Evolutionary conservation across 257 asterid genomes (phyloP).

Genomic region (Petunia axillaris): DNA sequence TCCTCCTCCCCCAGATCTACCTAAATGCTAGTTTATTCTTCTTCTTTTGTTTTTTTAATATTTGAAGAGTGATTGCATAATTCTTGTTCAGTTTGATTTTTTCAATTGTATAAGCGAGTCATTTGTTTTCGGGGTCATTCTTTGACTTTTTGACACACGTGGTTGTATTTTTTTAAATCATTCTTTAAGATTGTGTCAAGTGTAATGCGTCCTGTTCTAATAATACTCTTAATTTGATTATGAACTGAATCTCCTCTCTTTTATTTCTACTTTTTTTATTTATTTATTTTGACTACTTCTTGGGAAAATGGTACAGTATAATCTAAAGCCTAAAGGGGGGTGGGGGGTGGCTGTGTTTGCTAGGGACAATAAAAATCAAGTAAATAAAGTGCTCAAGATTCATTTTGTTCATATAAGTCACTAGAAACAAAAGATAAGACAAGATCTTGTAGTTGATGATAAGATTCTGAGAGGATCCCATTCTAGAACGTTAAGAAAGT

Average conservation of each 20-base stretch:
- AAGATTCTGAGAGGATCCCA: no score
- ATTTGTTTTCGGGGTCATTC: constrained; percentile 15
- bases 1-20: constrained; percentile 52
- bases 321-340: no score
- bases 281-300: no score
- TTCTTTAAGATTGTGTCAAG: constrained; percentile 3
- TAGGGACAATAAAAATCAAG: no score
- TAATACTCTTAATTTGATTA: background rate
- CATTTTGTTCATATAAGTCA: no score
- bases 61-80: background rate
- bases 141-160: constrained; percentile 11
- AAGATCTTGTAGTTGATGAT: no score
- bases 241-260: background rate
- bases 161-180: background rate
- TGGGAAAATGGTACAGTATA: no score
- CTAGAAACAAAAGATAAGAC: no score
- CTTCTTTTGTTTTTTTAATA: background rate
- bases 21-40: constrained; percentile 35
- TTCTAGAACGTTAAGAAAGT: no score
- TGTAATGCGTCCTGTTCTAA: background rate
- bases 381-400: no score
- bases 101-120: constrained; percentile 7
- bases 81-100: background rate
- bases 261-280: background rate
- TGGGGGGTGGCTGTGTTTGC: no score